Percentiles rank a stretch among this genome's conserved stretches.
These are phyloP conservation scores for Flaveria brownii DNA, from an alignment of 129 eudicot genomes.

Conservation along the genomic window DNA sequence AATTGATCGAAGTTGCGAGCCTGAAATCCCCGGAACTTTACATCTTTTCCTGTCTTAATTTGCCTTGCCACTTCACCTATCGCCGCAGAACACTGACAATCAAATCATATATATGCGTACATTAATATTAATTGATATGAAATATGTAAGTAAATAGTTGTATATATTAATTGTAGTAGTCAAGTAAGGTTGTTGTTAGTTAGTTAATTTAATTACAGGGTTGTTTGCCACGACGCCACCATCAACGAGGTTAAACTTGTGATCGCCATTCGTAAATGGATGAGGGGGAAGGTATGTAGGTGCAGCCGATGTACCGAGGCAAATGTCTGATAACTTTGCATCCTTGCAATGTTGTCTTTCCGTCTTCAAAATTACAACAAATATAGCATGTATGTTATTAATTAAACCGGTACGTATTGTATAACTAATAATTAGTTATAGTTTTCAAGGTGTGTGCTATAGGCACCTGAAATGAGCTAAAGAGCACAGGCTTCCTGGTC, in stretches of 20 bases:
- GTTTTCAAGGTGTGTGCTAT: no score
- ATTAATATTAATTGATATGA: no score
- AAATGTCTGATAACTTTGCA: conserved; percentile 33
- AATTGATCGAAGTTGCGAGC: conserved; percentile 33
- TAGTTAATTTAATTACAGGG: conserved; percentile 14
- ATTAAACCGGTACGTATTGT: background rate
- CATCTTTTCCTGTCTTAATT: conserved; percentile 25
- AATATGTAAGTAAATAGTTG: no score
- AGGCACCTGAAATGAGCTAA: conserved; percentile 4
- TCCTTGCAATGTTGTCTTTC: conserved; percentile 25
- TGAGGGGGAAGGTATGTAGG: conserved; percentile 37
- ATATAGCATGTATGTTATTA: background rate
- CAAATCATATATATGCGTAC: background rate
- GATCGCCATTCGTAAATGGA: conserved; percentile 21
- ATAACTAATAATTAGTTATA: no score
- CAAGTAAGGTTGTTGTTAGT: background rate
- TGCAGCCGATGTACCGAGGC: conserved; percentile 40
- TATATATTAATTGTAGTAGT: background rate
- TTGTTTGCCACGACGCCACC: conserved; percentile 41
- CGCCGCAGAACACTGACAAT: conserved; percentile 56
- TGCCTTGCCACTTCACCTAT: conserved; percentile 57
- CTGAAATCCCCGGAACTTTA: conserved; percentile 39
- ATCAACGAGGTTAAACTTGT: conserved; percentile 37
- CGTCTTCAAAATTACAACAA: conserved; percentile 16
- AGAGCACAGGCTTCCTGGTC: background rate